Base-by-base conservation (phyloP, 768 basidiomycete species). In the Podaxis mareebaensis region DNA sequence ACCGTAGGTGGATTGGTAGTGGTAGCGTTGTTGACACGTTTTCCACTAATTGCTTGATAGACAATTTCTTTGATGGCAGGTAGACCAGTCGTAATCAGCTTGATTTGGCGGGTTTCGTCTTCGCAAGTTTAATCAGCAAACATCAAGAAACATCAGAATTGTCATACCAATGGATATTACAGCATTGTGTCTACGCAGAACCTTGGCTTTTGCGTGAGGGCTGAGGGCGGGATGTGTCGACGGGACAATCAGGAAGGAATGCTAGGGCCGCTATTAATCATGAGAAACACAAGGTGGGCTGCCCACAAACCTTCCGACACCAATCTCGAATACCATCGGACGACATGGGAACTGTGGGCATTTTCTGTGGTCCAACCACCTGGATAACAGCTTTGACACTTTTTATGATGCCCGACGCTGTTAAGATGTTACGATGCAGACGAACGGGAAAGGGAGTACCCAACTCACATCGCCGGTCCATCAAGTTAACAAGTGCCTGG, bases 31-130 rank as follows among this genome's bases (percentile, higher is more conserved):
- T 48, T 48, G 22, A 22, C 36, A 28, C 46, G 54, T 17, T 51
- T 57, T 26, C 24, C 30, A 28, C 13, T 11, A 12, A 20, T 28
- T 33, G 63, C 58, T 39, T 77, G 75, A 22, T 75, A 79, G 56
- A 92, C 78, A 65, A 87, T 87, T 6, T 81, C 70, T 57, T 85
- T 75, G 66, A 93, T 89, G 30, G 80, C 76, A 2, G 89, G 89
- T 56, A 93, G 75, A 6, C 86, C 88, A 63, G 79, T 78, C 38
- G 83, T 83, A 53, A 94, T 83, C n/a, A 92, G 83, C 70, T 87
- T 87, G 66, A 92, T 83, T n/a, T 91, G 85, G 69, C 90, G 87
- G 40, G 82, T 76, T 73, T 91, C 88, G 28, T 87, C 91, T 92
- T 65, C 26, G 42, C 42, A 33, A 26, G 28, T 54, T 24, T 20